These are phyloP conservation scores for Selenicereus undatus DNA, from an alignment of 148 eudicot species.

Conservation along the genomic window DNA sequence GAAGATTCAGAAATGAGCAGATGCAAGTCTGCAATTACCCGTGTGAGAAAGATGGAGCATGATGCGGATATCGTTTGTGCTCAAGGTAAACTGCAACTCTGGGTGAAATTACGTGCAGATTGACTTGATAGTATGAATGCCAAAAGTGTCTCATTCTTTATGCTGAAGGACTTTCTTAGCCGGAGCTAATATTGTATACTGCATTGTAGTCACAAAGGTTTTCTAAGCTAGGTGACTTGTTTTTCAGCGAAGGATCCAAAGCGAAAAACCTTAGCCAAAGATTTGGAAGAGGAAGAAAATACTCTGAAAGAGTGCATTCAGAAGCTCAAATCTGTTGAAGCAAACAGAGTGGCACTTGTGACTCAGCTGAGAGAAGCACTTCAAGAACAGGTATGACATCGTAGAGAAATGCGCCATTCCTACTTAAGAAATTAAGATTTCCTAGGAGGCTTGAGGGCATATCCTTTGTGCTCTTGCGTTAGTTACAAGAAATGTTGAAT, in stretches of 20 bases:
- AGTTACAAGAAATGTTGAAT: background rate
- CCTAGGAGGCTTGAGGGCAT: background rate
- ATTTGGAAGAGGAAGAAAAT: conserved; percentile 78
- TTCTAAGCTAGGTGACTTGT: conserved; percentile 23
- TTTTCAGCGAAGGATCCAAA: conserved; percentile 79
- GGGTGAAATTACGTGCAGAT: background rate
- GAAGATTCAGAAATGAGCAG: conserved; percentile 72
- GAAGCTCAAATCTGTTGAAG: conserved; percentile 74
- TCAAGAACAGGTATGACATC: conserved; percentile 65
- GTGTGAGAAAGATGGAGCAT: conserved; percentile 78
- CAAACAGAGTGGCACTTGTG: conserved; percentile 76
- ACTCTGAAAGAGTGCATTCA: conserved; percentile 62
- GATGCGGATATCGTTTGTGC: conserved; percentile 72
- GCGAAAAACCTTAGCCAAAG: conserved; percentile 62
- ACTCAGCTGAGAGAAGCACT: conserved; percentile 73
- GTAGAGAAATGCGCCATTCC: background rate
- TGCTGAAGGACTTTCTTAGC: background rate
- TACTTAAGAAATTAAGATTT: conserved; percentile 2
- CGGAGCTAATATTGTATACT: background rate
- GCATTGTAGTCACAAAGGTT: conserved; percentile 9
- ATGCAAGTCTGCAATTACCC: conserved; percentile 79
- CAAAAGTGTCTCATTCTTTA: no score
- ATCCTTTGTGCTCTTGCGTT: conserved; percentile 6
- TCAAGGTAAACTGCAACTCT: conserved; percentile 47
- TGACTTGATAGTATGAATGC: background rate